These are phyloP conservation scores for Solanum pinnatisectum DNA, from an alignment of 257 asterid species.

Conservation along the genomic window DNA sequence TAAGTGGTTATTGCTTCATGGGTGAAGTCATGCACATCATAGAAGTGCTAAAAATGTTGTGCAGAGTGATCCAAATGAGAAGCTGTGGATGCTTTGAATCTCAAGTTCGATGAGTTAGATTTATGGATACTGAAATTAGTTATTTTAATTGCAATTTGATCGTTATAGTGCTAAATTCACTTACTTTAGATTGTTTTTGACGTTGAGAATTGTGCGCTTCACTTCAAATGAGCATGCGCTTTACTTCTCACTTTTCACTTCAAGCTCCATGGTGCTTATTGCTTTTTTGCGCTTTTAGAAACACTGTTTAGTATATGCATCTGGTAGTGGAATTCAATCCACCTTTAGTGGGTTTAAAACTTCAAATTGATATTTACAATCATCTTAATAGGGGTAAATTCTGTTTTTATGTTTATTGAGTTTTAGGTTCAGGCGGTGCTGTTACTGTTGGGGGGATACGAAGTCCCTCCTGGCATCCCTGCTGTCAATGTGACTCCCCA, in stretches of 20 bases:
- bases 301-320: neutral
- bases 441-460: conserved; percentile 81
- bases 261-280: neutral
- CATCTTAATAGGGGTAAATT: neutral
- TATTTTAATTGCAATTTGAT: neutral
- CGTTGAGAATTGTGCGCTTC: neutral
- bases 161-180: neutral
- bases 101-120: neutral
- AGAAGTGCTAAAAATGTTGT: neutral
- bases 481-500: conserved; percentile 57
- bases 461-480: conserved; percentile 72
- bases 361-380: neutral
- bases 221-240: neutral
- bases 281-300: neutral
- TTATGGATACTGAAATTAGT: neutral
- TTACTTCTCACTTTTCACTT: neutral
- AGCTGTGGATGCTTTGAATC: neutral
- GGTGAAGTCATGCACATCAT: neutral
- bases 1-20: neutral
- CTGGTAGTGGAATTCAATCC: neutral
- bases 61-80: neutral
- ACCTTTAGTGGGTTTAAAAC: neutral
- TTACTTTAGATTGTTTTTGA: neutral
- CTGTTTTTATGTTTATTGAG: neutral
- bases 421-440: conserved; percentile 87